Evolutionary conservation across 176 grass and related monocot genomes (phyloP).

Genomic region (Saccharum spontaneum): DNA sequence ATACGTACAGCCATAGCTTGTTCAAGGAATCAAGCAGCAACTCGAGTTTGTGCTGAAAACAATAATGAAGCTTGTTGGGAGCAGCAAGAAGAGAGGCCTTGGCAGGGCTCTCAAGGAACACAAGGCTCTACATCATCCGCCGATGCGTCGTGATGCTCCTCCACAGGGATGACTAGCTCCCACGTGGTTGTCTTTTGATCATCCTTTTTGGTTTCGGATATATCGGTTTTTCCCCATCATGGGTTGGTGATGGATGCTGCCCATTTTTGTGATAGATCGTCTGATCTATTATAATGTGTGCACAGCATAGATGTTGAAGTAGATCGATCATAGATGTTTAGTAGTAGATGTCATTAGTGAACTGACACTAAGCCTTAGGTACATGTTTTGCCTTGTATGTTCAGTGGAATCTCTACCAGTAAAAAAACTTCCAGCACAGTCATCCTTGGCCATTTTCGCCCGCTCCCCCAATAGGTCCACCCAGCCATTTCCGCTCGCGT

Average conservation of each 20-base stretch:
- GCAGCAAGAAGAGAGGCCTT: slow-evolving; percentile 36
- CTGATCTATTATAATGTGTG: slow-evolving; percentile 17
- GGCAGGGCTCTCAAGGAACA: slow-evolving; percentile 45
- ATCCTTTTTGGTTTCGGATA: background rate
- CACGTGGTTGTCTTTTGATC: background rate
- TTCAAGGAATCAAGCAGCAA: background rate
- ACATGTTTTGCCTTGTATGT: slow-evolving; percentile 23
- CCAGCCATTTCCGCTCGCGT: no score
- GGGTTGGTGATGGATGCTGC: background rate
- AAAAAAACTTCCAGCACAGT: no score
- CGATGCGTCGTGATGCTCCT: slow-evolving; percentile 54
- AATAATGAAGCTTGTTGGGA: slow-evolving; percentile 39
- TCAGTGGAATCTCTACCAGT: no score
- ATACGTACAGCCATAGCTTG: no score
- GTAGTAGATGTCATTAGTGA: background rate
- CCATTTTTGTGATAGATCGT: slow-evolving; percentile 1
- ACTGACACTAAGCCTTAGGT: background rate
- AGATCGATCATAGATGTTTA: background rate
- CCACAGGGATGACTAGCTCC: slow-evolving; percentile 45
- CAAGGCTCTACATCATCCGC: slow-evolving; percentile 50
- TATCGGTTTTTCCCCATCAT: background rate
- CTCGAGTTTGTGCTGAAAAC: background rate
- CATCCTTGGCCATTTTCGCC: background rate
- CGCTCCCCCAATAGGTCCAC: no score
- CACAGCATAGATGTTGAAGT: background rate